Base-by-base conservation (phyloP, 148 eudicot species). In the Linanthus parryae region DNA sequence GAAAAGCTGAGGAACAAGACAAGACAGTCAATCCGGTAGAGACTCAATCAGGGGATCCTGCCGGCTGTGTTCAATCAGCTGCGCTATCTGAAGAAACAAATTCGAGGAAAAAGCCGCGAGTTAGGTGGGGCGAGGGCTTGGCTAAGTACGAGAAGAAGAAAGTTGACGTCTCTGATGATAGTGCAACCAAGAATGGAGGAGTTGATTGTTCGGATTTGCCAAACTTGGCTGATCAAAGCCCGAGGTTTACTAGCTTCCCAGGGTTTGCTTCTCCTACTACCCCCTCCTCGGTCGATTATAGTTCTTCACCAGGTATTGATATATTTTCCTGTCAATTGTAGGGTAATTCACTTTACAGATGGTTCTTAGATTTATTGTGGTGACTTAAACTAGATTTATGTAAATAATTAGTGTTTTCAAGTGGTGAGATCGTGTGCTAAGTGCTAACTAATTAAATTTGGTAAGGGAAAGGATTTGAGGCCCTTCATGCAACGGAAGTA, bases 271-370 rank as follows among this genome's bases (percentile, higher is more conserved):
- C 95, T 27, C 99, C 96, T 61, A 72, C 84, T 20, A 88, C 91
- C 18, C 85, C 88, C 26, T 92, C 90, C 28, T 80, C 96, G 2
- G 72, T 73, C 57, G 83, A 76, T 48, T 84, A 83, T 69, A 84
- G 94, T 61, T 87, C 82, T 17, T 80, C 96, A 46, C 91, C 94
- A 66, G 99, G 99, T 90, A 83, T n/a, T n/a, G n/a, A n/a, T n/a
- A n/a, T n/a, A n/a, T n/a, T n/a, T n/a, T n/a, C n/a, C n/a, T n/a
- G n/a, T n/a, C n/a, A n/a, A n/a, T n/a, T n/a, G n/a, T n/a, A n/a
- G n/a, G n/a, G n/a, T n/a, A n/a, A n/a, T n/a, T n/a, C n/a, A n/a
- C n/a, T n/a, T n/a, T n/a, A n/a, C n/a, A n/a, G n/a, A n/a, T n/a
- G n/a, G n/a, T n/a, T n/a, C n/a, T n/a, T n/a, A n/a, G n/a, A n/a